Percentiles rank a stretch among this genome's conserved stretches.
phyloP scores from a whole-genome alignment of 2,329 filamentous ascomycete genomes.

The Colletotrichum lini region DNA sequence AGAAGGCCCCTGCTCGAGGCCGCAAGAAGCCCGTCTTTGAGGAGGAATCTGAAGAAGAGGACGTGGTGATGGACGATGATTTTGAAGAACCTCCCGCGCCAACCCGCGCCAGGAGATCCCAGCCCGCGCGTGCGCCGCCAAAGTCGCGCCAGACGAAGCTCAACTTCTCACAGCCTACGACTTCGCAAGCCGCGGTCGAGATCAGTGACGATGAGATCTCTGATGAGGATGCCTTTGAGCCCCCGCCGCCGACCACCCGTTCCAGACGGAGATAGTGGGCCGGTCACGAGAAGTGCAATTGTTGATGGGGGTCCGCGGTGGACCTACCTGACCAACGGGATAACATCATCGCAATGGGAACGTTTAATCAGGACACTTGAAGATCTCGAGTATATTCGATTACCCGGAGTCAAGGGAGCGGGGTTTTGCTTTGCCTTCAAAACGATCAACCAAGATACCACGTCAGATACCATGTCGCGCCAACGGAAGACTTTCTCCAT shows the following conservation, averaged over 20 bases:
- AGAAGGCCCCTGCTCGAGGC: conserved; percentile 49
- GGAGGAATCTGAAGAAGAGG: conserved; percentile 61
- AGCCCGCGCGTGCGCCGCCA: conserved; percentile 50
- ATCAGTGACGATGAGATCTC: conserved; percentile 78
- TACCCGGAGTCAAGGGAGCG: conserved; percentile 15
- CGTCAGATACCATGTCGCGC: background rate
- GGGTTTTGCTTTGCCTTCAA: conserved; percentile 18
- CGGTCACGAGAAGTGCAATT: background rate
- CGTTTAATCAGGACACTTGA: background rate
- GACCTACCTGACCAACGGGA: background rate
- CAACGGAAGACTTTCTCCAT: background rate
- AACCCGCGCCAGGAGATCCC: conserved; percentile 47
- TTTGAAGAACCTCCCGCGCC: conserved; percentile 52
- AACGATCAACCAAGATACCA: conserved; percentile 24
- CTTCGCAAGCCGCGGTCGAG: conserved; percentile 66
- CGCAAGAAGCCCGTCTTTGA: conserved; percentile 58
- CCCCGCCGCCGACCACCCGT: conserved; percentile 56
- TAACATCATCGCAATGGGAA: background rate
- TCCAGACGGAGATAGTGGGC: conserved; percentile 35
- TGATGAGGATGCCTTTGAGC: conserved; percentile 72
- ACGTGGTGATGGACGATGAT: conserved; percentile 69
- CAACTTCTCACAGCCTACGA: conserved; percentile 63
- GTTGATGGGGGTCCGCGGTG: background rate
- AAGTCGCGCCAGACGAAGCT: conserved; percentile 63
- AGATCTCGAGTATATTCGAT: background rate